These are phyloP conservation scores for Bacidia rubella DNA, from an alignment of 495 filamentous ascomycete genomes.

Conservation along the genomic window DNA sequence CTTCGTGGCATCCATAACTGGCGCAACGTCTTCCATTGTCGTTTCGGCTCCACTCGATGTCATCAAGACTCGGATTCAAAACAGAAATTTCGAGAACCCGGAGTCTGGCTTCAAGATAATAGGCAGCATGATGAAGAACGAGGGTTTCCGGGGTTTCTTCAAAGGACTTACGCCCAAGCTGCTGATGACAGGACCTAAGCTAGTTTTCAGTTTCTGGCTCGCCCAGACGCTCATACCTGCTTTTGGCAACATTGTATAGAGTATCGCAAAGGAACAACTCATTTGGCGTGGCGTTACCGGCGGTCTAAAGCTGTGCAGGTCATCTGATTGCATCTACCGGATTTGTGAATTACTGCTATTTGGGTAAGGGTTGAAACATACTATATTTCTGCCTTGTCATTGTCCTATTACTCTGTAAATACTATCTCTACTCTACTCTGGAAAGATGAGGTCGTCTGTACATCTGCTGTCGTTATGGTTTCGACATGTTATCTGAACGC, in stretches of 20 bases:
- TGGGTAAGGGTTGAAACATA: too few species aligned
- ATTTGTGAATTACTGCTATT: too few species aligned
- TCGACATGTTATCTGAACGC: too few species aligned
- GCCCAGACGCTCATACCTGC: constrained; percentile 82
- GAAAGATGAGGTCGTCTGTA: too few species aligned
- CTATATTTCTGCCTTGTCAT: too few species aligned
- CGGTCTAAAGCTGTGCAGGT: too few species aligned
- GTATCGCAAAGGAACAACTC: too few species aligned
- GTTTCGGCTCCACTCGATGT: constrained; percentile 95
- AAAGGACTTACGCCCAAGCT: constrained; percentile 96
- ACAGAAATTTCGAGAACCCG: constrained; percentile 95
- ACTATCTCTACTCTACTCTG: too few species aligned
- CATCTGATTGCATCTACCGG: too few species aligned
- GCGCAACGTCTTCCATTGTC: constrained; percentile 80
- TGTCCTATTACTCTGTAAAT: too few species aligned
- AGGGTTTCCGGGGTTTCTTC: constrained; percentile 82
- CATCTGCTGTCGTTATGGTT: too few species aligned
- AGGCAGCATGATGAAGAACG: constrained; percentile 78
- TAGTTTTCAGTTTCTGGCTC: constrained; percentile 99
- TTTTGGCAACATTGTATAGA: constrained; percentile 45
- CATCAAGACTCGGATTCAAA: constrained; percentile 99
- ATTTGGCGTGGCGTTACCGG: too few species aligned
- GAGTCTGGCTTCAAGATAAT: constrained; percentile 86
- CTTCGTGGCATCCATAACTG: constrained; percentile 90
- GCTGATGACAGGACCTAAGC: constrained; percentile 95